phyloP scores from a whole-genome alignment of 148 eudicot species.

The Spergularia bocconei region DNA sequence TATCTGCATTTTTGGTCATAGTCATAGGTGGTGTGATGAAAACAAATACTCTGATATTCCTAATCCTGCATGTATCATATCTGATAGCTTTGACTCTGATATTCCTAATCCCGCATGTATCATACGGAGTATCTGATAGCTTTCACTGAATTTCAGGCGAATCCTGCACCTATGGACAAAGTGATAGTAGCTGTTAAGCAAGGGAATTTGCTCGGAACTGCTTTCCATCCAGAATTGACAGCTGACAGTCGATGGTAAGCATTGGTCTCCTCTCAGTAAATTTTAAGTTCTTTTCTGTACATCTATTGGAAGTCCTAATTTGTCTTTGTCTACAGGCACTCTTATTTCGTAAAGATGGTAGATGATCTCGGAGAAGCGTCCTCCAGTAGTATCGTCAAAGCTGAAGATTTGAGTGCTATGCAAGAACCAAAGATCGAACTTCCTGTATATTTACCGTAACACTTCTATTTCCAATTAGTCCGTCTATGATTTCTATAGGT shows the following conservation, averaged over 20 bases:
- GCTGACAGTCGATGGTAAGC: conserved; percentile 81
- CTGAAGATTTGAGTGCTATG: conserved; percentile 29
- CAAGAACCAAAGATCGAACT: conserved; percentile 48
- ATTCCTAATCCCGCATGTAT: neutral
- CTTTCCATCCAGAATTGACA: conserved; percentile 95
- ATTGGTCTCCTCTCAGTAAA: neutral
- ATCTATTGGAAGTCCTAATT: neutral
- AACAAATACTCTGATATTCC: neutral
- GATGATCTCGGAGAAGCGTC: conserved; percentile 42
- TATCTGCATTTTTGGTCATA: too few species aligned
- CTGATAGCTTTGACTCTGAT: neutral
- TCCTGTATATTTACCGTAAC: conserved; percentile 52
- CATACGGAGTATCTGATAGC: neutral
- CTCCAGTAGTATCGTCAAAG: conserved; percentile 39
- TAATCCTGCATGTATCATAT: neutral
- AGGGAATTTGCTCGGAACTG: conserved; percentile 80
- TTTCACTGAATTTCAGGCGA: conserved; percentile 35
- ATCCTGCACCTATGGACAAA: conserved; percentile 41
- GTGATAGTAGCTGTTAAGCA: conserved; percentile 91
- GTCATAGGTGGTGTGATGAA: neutral
- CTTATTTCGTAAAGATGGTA: conserved; percentile 82
- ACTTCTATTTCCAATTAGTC: neutral
- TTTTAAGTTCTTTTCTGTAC: neutral
- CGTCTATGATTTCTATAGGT: too few species aligned
- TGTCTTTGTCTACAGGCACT: conserved; percentile 54